phyloP scores from a whole-genome alignment of 2,329 filamentous ascomycete species.

The Teratosphaeriaceae sp. region DNA sequence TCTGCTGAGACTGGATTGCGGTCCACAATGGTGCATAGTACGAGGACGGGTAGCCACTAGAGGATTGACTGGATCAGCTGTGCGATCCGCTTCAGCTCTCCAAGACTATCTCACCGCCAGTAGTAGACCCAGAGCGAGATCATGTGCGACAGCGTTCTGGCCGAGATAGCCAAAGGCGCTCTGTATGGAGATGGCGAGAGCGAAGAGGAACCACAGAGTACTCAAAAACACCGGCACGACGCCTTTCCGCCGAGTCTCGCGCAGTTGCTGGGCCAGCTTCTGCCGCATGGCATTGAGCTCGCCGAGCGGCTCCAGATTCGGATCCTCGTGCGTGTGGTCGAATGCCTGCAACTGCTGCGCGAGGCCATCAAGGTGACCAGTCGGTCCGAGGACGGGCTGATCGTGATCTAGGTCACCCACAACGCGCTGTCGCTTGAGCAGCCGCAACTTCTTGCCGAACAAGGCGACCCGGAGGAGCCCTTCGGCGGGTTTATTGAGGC shows the following conservation, averaged over 20 bases:
- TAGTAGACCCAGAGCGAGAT: conserved; percentile 39
- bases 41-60: conserved; percentile 39
- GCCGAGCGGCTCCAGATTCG: conserved; percentile 6
- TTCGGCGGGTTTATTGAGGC: conserved; percentile 29
- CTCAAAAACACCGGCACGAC: conserved; percentile 37
- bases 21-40: conserved; percentile 40
- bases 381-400: conserved; percentile 1
- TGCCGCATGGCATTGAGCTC: conserved; percentile 29
- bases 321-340: background rate
- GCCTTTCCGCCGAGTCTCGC: conserved; percentile 35
- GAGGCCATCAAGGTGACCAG: background rate
- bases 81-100: too few relatives aligned
- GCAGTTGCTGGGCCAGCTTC: conserved; percentile 34
- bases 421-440: background rate
- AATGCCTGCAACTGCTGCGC: background rate
- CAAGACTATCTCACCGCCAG: conserved; percentile 20
- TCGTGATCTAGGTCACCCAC: background rate
- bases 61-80: background rate
- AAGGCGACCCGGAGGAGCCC: conserved; percentile 34
- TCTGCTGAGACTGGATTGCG: conserved; percentile 40
- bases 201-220: conserved; percentile 38
- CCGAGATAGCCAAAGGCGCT: conserved; percentile 32
- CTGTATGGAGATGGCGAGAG: conserved; percentile 32
- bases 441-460: conserved; percentile 33
- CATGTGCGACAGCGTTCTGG: conserved; percentile 37